Evolutionary conservation across 768 basidiomycete genomes (phyloP), one percentile per base, ranked within the genome.

Genomic region (Tephrocybe sp.): DNA sequence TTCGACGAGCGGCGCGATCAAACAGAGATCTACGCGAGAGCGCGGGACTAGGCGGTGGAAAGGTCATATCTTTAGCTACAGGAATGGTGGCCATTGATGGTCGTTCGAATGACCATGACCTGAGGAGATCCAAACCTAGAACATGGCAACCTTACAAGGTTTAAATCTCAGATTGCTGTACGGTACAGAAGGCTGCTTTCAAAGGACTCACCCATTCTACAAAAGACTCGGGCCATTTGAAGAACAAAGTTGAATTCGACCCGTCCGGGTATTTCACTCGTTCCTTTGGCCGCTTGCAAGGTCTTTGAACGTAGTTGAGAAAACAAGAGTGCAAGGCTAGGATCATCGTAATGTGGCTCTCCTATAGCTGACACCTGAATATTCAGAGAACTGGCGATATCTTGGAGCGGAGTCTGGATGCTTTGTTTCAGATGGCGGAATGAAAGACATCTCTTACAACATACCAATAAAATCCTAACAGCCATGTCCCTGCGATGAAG

Each of bases 241-340:
- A 95, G 73, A 9, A 99, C 92, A 65, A 98, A 98, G 64, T 90
- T 94, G 70, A 95, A 98, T 64, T 99, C 96, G 11, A 85, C 83
- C 39, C 80, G 79, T 15, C 88, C 90, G 0, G 91, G 86, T 24
- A 98, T 93, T 61, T 95, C 91, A 59, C 86, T 93, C 0, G 91
- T 93, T 12, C 96, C 96, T 65, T 94, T 87, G 1, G 89, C 90
- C 3, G 96, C 86, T 73, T 98, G 96, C 23, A 98, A 70, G 0
- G 94, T 94, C 73, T 90, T 95, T 26, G 86, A 84, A 57, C 90
- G 86, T 49, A 99, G 73, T 56, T 97, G 90, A 9, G 87, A 88
- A 68, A 96, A 97, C 47, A 98, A 72, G 34, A 98, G 74, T 1
- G 93, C 89, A 21, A 98, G 81, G 60, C 91, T 90, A 1, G 96